These are phyloP conservation scores for Xylariales sp. DNA, from an alignment of 2,329 filamentous ascomycete species.

Conservation along the genomic window DNA sequence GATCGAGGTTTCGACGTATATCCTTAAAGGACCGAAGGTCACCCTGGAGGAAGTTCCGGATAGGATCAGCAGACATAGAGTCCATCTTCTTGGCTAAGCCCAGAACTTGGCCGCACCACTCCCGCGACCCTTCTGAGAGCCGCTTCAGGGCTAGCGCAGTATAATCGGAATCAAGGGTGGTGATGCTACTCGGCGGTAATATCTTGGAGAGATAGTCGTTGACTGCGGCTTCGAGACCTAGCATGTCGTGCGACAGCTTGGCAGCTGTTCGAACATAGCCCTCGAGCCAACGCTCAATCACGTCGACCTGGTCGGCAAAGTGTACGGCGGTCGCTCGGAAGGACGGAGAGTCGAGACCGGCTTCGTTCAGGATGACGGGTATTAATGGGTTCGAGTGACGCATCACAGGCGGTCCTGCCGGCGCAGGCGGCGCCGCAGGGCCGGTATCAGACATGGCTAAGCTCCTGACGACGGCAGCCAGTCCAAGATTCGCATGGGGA, in stretches of 20 bases:
- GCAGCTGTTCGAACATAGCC: conserved; percentile 49
- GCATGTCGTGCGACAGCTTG: conserved; percentile 57
- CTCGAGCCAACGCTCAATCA: conserved; percentile 87
- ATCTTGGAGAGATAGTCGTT: conserved; percentile 72
- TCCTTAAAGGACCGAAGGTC: conserved; percentile 89
- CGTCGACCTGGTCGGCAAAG: conserved; percentile 88
- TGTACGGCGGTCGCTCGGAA: conserved; percentile 85
- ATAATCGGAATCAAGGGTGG: conserved; percentile 93
- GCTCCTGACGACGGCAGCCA: neutral
- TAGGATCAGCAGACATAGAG: conserved; percentile 71
- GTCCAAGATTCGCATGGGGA: conserved; percentile 3
- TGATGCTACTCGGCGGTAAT: conserved; percentile 67
- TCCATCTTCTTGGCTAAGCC: conserved; percentile 75
- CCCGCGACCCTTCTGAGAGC: conserved; percentile 78
- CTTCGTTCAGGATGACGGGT: conserved; percentile 88
- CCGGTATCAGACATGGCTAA: conserved; percentile 19
- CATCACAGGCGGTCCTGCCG: conserved; percentile 10
- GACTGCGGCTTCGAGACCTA: conserved; percentile 73
- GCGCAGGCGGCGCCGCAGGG: conserved; percentile 12
- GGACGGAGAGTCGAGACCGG: conserved; percentile 90
- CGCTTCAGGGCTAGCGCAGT: conserved; percentile 81
- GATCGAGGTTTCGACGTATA: conserved; percentile 68
- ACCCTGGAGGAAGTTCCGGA: conserved; percentile 69
- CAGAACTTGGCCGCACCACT: conserved; percentile 80
- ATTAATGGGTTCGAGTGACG: conserved; percentile 37